Evolutionary conservation across 139 green algal species (phyloP).

Genomic region (Edaphochlamys debaryana): DNA sequence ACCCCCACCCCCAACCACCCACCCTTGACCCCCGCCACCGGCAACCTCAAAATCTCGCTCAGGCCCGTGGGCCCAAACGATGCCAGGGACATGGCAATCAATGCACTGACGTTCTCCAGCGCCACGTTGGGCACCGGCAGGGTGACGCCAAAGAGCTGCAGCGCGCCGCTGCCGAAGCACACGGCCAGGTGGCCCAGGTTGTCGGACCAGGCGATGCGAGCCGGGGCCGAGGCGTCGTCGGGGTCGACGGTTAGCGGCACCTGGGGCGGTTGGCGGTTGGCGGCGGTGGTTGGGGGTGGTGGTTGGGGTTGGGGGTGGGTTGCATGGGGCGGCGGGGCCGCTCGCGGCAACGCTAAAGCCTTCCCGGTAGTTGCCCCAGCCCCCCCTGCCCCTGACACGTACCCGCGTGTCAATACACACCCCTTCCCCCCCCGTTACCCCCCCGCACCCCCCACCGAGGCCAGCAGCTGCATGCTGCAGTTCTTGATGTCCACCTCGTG

Average conservation of each 20-base stretch:
- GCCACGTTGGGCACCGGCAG: slow-evolving; percentile 39
- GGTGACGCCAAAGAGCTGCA: slow-evolving; percentile 43
- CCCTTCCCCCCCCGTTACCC: too few species aligned
- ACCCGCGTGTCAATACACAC: too few species aligned
- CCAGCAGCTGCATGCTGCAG: slow-evolving; percentile 38
- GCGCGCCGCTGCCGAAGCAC: slow-evolving; percentile 34
- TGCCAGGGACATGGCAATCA: slow-evolving; percentile 4
- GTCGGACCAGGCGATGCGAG: not conserved
- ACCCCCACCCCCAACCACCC: too few species aligned
- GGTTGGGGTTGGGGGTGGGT: too few species aligned
- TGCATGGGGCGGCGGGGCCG: too few species aligned
- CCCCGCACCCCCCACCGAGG: slow-evolving; percentile 34
- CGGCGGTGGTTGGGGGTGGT: too few species aligned
- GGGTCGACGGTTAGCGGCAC: slow-evolving; percentile 7
- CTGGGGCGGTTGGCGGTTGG: not conserved
- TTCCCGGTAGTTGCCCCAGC: too few species aligned
- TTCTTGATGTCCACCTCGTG: slow-evolving; percentile 55
- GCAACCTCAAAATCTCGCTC: slow-evolving; percentile 17
- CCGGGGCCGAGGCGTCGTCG: not conserved
- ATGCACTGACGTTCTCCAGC: not conserved
- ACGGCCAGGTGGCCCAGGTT: slow-evolving; percentile 52
- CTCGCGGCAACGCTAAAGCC: too few species aligned
- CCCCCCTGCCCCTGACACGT: too few species aligned
- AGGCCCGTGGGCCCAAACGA: slow-evolving; percentile 1
- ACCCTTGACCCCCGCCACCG: slow-evolving; percentile 16